Conservation (phyloP, 768 basidiomycete species). For the Pleurotus tuber-regium region DNA sequence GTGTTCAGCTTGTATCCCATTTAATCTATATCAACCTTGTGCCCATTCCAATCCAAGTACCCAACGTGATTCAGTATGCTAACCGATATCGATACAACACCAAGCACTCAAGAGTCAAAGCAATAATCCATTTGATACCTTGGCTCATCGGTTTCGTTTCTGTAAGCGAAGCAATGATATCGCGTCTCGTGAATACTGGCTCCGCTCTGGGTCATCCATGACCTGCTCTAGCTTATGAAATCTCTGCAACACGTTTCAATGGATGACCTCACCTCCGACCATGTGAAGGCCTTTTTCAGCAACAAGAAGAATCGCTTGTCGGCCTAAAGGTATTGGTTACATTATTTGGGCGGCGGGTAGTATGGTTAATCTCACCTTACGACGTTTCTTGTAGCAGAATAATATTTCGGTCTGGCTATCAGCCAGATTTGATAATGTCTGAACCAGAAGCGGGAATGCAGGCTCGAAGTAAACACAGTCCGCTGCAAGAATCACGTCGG, state of each 20-base stretch:
- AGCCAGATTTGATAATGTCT: conserved; percentile 69
- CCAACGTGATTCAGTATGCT: too few species aligned
- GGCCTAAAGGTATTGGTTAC: conserved; percentile 45
- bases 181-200: conserved; percentile 58
- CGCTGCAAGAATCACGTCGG: conserved; percentile 80
- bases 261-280: conserved; percentile 52
- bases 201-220: conserved; percentile 57
- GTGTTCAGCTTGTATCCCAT: too few species aligned
- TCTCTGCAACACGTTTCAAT: neutral
- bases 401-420: conserved; percentile 62
- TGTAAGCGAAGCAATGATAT: conserved; percentile 54
- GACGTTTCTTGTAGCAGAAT: conserved; percentile 92
- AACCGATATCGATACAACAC: too few species aligned
- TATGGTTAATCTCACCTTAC: conserved; percentile 57
- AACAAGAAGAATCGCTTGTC: conserved; percentile 85
- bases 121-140: neutral
- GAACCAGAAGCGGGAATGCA: conserved; percentile 82
- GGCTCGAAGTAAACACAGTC: conserved; percentile 98
- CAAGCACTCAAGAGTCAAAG: neutral
- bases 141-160: neutral
- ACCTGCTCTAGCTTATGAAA: conserved; percentile 37
- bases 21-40: too few species aligned
- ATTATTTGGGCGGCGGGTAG: neutral
- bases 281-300: conserved; percentile 74
- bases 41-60: too few species aligned